A percentile compares a stretch with the other conserved stretches of the same genome.
phyloP scores from a whole-genome alignment of 1,139 yeast species.

The Geotrichum citri-aurantii region DNA sequence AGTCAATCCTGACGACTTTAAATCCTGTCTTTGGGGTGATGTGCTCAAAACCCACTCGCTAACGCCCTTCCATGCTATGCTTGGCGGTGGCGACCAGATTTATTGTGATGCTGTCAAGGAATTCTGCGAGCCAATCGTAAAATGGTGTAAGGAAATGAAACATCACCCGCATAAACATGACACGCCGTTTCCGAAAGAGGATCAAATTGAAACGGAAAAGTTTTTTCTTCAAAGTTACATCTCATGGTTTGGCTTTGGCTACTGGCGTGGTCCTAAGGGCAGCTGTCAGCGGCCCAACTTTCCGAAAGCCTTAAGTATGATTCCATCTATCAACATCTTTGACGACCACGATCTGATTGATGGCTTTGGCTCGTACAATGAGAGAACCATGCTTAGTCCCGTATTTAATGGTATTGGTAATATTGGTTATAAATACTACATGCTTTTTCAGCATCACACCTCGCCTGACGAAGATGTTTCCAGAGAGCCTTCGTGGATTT shows the following conservation, averaged over 20 bases:
- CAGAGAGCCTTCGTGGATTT: constrained; percentile 34
- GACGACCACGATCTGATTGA: constrained; percentile 91
- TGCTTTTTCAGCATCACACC: constrained; percentile 72
- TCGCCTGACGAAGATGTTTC: constrained; percentile 27
- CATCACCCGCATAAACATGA: constrained; percentile 44
- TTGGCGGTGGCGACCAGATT: constrained; percentile 96
- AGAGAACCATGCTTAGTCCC: constrained; percentile 63
- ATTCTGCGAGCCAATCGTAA: constrained; percentile 42
- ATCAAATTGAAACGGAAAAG: constrained; percentile 50
- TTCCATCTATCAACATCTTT: constrained; percentile 77
- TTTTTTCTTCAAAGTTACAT: constrained; percentile 71
- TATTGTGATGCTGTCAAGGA: constrained; percentile 76
- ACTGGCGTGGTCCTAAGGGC: constrained; percentile 67
- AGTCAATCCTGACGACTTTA: constrained; percentile 59
- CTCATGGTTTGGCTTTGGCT: constrained; percentile 86
- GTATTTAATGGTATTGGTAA: constrained; percentile 68
- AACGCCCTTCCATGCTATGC: constrained; percentile 81
- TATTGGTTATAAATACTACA: constrained; percentile 75
- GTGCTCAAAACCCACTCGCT: constrained; percentile 60
- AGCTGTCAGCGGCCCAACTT: constrained; percentile 59
- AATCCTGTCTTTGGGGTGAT: constrained; percentile 80
- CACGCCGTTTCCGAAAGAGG: constrained; percentile 43
- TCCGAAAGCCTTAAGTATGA: constrained; percentile 71
- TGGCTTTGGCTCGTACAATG: constrained; percentile 86
- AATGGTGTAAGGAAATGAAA: constrained; percentile 55